Evolutionary conservation across 202 grass and related monocot species (phyloP), one percentile per base, ranked within the genome.

Genomic region (Zoysia matrella): DNA sequence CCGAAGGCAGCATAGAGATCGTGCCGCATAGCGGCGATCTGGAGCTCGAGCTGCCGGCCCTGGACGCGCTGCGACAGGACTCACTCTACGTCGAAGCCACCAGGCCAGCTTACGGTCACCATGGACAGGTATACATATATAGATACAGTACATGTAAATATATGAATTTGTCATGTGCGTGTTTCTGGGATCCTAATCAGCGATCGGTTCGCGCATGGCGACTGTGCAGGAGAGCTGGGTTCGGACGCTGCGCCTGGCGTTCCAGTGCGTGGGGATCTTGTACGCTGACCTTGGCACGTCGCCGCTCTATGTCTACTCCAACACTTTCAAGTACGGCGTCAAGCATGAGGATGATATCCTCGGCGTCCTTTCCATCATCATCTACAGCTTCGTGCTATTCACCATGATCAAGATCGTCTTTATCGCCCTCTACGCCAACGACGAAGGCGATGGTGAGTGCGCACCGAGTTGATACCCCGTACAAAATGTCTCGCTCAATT

Each of bases 251-350:
- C 76, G 42, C 78, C 87, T 92, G 45, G 87, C 83, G 8, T 92
- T 92, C 78, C 91, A 92, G 81, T 87, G 91, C 81, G 70, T 92
- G 13, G 91, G 91, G 0, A 82, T 92, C 77, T 77, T 92, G 1
- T 85, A 92, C 39, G 84, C 84, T 12, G 91, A 92, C 77, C 85
- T 92, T 18, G 91, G 91, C 18, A 92, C 91, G 0, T 90, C 91
- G 50, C 87, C 91, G 16, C 77, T 92, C 22, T 92, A 90, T 78
- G 91, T 92, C 7, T 87, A 79, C 72, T 52, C 84, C 44, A 89
- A 84, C 52, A 92, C 91, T 8, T 92, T 92, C 78, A 68, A 83
- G 72, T 2, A 82, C 0, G 87, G 87, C 3, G 56, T 90, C 47
- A 5, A 43, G 0, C 81, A 90, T 1, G 1, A 42, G 39, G 84